Evolutionary conservation across 495 filamentous ascomycete species (phyloP).

Genomic region (Astrocystis sublimbata): DNA sequence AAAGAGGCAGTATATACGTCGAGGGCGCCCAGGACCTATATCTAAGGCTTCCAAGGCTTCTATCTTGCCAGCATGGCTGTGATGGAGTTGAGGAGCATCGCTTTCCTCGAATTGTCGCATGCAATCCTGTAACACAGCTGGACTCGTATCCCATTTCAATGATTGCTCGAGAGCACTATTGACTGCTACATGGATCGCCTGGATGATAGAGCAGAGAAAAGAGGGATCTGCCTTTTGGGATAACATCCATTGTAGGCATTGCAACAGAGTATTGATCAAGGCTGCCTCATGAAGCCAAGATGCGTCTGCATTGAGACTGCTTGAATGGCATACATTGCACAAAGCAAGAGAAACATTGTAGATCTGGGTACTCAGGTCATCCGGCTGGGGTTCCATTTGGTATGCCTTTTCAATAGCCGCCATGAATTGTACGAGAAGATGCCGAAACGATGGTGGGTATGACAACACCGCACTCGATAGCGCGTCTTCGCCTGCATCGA

Average conservation of each 20-base stretch:
- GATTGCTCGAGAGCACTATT: conserved; percentile 12
- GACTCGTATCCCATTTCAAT: neutral
- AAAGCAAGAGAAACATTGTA: conserved; percentile 24
- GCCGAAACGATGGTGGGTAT: conserved; percentile 37
- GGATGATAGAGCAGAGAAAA: conserved; percentile 26
- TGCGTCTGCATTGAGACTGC: neutral
- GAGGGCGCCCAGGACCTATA: neutral
- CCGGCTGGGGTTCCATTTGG: conserved; percentile 11
- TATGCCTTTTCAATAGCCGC: conserved; percentile 26
- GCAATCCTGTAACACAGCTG: conserved; percentile 8
- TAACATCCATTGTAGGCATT: conserved; percentile 27
- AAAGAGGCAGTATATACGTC: conserved; percentile 26
- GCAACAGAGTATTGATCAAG: conserved; percentile 23
- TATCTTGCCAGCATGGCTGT: conserved; percentile 3
- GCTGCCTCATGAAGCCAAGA: conserved; percentile 21
- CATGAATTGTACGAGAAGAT: conserved; percentile 28
- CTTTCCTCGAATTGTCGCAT: conserved; percentile 14
- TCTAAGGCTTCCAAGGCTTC: conserved; percentile 6
- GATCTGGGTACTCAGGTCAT: conserved; percentile 26
- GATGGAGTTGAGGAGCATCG: conserved; percentile 20
- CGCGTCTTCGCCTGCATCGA: conserved; percentile 41
- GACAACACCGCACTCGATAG: conserved; percentile 39
- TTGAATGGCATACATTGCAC: conserved; percentile 23
- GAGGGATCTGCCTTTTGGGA: conserved; percentile 23
- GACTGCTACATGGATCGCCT: conserved; percentile 26